Conservation (phyloP, 2,329 filamentous ascomycete genomes). For the Thelonectria discophora region DNA sequence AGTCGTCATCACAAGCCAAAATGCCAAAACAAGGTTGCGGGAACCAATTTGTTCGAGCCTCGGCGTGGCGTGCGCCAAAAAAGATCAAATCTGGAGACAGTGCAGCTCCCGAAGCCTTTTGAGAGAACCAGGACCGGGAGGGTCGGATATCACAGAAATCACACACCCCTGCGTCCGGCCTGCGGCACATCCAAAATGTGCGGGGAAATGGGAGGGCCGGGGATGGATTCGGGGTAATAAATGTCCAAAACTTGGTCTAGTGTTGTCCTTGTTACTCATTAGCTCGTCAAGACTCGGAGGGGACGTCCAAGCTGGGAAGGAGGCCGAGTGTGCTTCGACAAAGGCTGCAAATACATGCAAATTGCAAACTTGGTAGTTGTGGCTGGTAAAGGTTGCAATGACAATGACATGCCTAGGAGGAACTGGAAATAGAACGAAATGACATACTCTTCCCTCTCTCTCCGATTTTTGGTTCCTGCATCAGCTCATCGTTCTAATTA, state of each 20-base stretch:
- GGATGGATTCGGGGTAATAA: background rate
- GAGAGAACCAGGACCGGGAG: conserved; percentile 30
- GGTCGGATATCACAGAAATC: conserved; percentile 12
- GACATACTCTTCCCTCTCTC: background rate
- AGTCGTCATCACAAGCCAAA: conserved; percentile 13
- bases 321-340: background rate
- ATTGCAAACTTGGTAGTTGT: background rate
- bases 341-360: no score
- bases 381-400: conserved; percentile 2
- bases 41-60: conserved; percentile 1
- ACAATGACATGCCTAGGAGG: background rate
- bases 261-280: background rate
- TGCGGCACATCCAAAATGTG: conserved; percentile 27
- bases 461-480: conserved; percentile 17
- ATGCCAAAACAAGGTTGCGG: background rate
- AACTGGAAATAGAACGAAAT: background rate
- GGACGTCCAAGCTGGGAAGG: no score
- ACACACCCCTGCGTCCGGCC: conserved; percentile 14
- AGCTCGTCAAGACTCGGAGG: no score
- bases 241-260: background rate
- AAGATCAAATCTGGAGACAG: background rate
- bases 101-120: no score
- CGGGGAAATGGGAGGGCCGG: conserved; percentile 29
- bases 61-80: conserved; percentile 33
- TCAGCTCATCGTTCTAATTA: conserved; percentile 1